Conservation (phyloP, 805 yeast genomes). For the Kodamaea jinghongensis region DNA sequence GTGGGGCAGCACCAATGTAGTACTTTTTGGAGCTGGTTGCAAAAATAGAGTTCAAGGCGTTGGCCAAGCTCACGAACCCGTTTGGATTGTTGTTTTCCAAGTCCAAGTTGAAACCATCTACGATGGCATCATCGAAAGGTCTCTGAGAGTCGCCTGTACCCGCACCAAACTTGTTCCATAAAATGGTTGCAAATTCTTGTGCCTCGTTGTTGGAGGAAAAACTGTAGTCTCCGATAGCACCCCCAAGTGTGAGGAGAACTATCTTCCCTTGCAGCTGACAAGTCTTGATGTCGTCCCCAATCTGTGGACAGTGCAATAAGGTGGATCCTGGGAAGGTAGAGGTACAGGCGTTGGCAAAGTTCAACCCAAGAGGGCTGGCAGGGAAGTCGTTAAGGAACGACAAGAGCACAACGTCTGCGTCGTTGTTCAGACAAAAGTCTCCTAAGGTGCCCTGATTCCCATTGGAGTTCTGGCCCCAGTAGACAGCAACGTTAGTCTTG, state of each 20-base stretch:
- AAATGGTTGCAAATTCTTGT: slow-evolving; percentile 46
- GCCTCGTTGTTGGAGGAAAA: slow-evolving; percentile 53
- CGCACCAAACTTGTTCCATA: slow-evolving; percentile 41
- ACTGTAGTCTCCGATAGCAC: slow-evolving; percentile 60
- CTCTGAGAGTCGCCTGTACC: slow-evolving; percentile 22
- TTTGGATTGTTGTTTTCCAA: slow-evolving; percentile 25
- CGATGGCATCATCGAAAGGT: slow-evolving; percentile 10
- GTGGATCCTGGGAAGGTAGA: slow-evolving; percentile 25
- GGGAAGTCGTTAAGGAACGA: slow-evolving; percentile 10
- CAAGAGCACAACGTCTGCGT: slow-evolving; percentile 8
- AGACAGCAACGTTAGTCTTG: slow-evolving; percentile 64
- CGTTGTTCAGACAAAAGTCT: slow-evolving; percentile 11
- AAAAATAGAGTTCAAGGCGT: slow-evolving; percentile 2
- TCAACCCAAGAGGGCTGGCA: slow-evolving; percentile 15
- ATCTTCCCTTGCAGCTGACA: slow-evolving; percentile 78
- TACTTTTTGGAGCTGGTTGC: slow-evolving; percentile 46
- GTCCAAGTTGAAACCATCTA: slow-evolving; percentile 36
- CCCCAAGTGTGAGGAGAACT: slow-evolving; percentile 73
- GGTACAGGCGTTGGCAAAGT: slow-evolving; percentile 56
- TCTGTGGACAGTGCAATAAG: slow-evolving; percentile 16
- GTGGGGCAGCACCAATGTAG: slow-evolving; percentile 86
- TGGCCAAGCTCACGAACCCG: slow-evolving; percentile 24
- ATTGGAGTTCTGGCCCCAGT: slow-evolving; percentile 87
- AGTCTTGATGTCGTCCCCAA: slow-evolving; percentile 59
- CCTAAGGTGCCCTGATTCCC: slow-evolving; percentile 31